Evolutionary conservation across 257 asterid species (phyloP), one percentile per base, ranked within the genome.

Genomic region (Solanum medicagineum): DNA sequence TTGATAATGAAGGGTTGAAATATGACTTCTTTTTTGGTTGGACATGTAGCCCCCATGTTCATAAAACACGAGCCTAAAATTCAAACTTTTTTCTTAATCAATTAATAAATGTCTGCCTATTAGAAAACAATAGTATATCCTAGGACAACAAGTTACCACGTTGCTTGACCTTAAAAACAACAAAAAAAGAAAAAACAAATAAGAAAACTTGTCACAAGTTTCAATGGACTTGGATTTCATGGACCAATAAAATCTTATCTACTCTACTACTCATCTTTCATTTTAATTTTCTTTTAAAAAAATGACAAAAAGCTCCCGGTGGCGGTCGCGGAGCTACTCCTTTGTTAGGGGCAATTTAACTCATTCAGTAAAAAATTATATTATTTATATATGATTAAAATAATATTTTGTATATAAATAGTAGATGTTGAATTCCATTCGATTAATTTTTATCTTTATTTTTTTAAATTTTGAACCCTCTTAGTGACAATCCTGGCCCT

Each of bases 111-210:
- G 57, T 49, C 44, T 14, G 24, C 14, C 42, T 26, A n/a, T 17
- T 5, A 70, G 5, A 77, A 83, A 44, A 71, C 45, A 29, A 65
- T 65, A 62, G 19, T 81, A 77, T 83, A 85, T 90, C 56, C 89
- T 87, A 55, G 91, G 93, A 92, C 89, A 2, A 49, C 19, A 77
- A 77, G 24, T 77, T 51, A 77, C 83, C 83, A 77, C 83, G 83
- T 51, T 77, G 83, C 83, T 77, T 77, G 44, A 77, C 83, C 83
- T 77, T 77, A 77, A 77, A 77, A 77, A 49, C 6, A 77, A 24
- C 63, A 51, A 51, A 77, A 22, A 49, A 36, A 36, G 6, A 36
- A 36, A 36, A 0, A 36, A 36, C 3, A 36, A 2, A 2, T 29
- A 36, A 36, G 6, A 36, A 70, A n/a, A 0, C 19, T 49, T 51